phyloP scores from a whole-genome alignment of 129 eudicot genomes.

The Centella asiatica region DNA sequence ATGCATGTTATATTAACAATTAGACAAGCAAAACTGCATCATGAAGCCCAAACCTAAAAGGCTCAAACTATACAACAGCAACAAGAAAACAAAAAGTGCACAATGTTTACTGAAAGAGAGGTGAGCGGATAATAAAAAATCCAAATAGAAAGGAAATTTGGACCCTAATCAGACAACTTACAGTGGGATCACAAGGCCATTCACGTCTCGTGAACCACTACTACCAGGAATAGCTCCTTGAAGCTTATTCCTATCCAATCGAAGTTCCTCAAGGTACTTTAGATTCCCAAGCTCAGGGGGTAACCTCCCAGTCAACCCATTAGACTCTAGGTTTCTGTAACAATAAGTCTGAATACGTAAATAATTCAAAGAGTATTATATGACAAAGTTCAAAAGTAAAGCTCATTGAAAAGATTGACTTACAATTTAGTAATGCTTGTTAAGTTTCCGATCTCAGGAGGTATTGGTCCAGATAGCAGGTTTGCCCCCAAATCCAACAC shows the following conservation, averaged over 20 bases:
- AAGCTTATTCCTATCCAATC: conserved; percentile 80
- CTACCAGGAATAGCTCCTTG: conserved; percentile 68
- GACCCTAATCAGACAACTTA: no score
- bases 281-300: conserved; percentile 75
- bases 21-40: no score
- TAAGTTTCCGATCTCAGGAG: conserved; percentile 68
- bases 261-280: conserved; percentile 68
- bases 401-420: conserved; percentile 15
- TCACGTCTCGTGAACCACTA: conserved; percentile 27
- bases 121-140: no score
- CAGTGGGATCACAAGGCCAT: conserved; percentile 17
- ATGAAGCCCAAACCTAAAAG: no score
- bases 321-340: conserved; percentile 71
- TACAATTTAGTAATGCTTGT: conserved; percentile 50
- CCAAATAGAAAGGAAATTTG: no score
- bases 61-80: no score
- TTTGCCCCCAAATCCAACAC: conserved; percentile 81
- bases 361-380: not conserved
- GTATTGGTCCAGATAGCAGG: conserved; percentile 85
- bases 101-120: no score
- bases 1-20: no score
- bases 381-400: conserved; percentile 2
- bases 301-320: conserved; percentile 70
- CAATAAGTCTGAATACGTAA: conserved; percentile 7
- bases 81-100: no score